Base-by-base conservation (phyloP, 208 protist genomes). In the Crithidia bombi region DNA sequence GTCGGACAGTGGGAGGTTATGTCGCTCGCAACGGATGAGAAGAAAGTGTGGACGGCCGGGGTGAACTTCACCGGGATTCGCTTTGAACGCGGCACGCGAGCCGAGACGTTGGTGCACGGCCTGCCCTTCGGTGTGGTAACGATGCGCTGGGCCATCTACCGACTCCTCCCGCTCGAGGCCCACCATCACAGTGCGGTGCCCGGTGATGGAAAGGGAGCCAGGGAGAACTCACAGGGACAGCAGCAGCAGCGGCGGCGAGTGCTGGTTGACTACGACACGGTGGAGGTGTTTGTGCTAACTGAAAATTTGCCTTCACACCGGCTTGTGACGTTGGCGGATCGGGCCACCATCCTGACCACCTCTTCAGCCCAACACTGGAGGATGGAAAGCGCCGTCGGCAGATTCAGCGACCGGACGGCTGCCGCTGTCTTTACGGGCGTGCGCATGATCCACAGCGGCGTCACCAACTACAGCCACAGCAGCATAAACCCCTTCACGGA, bases 41-140 rank as follows among this genome's bases (percentile, higher is more conserved):
- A 80, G 14, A 81, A 81, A 43, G 83, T 86, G 57, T 84, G 69
- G 81, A 92, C 82, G 12, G 61, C 46, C 4, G 79, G 79, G 0
- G 57, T 58, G 35, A 89, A 86, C 71, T 83, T 95, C 64, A 82
- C 79, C 0, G 83, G 90, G 23, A 82, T 95, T 36, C 66, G 44
- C 21, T 90, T 95, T 51, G 81, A 93, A 35, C 73, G 69, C 49
- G 80, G 63, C 55, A 62, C 44, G 43, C 78, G 62, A 21, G 62
- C 81, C 11, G 71, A 82, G 54, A 93, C 88, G 30, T 50, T 86
- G 3, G 85, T 96, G 65, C 72, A 77, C 33, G 84, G 85, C 12
- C 75, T 96, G 38, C 88, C 88, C n/a, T 96, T 96, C 71, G 91
- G 91, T 28, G 83, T 96, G 26, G 73, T 96, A 41, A 94, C 84